These are phyloP conservation scores for Fomes fomentarius DNA, from an alignment of 1,284 basidiomycete species.

Conservation along the genomic window DNA sequence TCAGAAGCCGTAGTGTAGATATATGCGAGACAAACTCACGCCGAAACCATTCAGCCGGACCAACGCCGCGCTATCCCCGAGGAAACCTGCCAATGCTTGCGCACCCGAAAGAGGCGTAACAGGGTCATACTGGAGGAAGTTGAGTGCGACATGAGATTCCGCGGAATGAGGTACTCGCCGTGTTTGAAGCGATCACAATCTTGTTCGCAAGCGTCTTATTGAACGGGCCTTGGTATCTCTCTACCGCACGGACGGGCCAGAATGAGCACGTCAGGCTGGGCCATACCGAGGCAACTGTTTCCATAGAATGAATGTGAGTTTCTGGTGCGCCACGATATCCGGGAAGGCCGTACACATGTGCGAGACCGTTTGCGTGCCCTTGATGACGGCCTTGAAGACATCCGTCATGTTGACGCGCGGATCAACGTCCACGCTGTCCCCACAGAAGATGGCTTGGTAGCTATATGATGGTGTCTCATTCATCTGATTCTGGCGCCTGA, in stretches of 20 bases:
- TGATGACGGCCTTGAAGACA: slow-evolving; percentile 20
- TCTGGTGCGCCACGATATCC: background rate
- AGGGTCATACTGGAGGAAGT: slow-evolving; percentile 18
- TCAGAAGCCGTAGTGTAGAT: background rate
- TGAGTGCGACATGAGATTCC: too few relatives aligned
- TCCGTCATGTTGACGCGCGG: slow-evolving; percentile 11
- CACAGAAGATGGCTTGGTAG: slow-evolving; percentile 18
- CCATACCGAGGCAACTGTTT: slow-evolving; percentile 13
- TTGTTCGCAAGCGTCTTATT: slow-evolving; percentile 25
- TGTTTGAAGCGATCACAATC: slow-evolving; percentile 24
- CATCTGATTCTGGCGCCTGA: too few relatives aligned
- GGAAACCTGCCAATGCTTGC: slow-evolving; percentile 6
- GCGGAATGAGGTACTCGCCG: slow-evolving; percentile 2
- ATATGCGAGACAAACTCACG: background rate
- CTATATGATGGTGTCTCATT: slow-evolving; percentile 1
- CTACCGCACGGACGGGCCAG: slow-evolving; percentile 28
- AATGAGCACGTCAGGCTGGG: slow-evolving; percentile 10
- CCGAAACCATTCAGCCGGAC: slow-evolving; percentile 23
- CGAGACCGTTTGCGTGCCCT: slow-evolving; percentile 11
- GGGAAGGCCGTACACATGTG: slow-evolving; percentile 18
- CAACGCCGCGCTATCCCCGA: slow-evolving; percentile 20
- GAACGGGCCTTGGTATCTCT: slow-evolving; percentile 28
- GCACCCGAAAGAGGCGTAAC: slow-evolving; percentile 20
- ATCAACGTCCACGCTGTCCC: slow-evolving; percentile 22
- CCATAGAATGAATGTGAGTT: too few relatives aligned